Conservation (phyloP, 106 monocot species). For the Triglochin maritima region DNA sequence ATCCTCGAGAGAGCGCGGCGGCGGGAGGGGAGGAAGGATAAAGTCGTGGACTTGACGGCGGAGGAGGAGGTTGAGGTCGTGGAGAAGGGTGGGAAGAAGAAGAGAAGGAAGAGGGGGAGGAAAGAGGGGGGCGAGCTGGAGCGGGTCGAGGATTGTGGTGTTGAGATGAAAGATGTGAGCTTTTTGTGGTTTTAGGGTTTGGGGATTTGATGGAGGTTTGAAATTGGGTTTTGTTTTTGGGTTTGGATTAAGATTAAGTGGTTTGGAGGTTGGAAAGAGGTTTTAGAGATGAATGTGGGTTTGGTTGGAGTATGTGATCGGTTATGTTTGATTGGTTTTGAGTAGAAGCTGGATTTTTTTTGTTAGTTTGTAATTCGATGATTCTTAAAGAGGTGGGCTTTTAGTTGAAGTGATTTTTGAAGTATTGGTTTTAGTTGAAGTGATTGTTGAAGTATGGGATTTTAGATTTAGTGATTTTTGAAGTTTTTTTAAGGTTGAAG, state of each 20-base stretch:
- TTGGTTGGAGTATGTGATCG: background rate
- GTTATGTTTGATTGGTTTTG: no score
- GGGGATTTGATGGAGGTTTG: background rate
- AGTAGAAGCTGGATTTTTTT: no score
- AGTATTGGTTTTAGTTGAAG: no score
- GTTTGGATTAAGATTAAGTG: background rate
- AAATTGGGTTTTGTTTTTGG: no score
- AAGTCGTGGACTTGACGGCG: background rate
- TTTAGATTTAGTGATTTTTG: no score
- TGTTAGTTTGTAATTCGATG: no score
- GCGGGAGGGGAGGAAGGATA: constrained; percentile 6
- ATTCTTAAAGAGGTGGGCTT: no score
- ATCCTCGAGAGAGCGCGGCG: constrained; percentile 46
- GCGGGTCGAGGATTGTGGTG: background rate
- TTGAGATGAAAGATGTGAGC: background rate
- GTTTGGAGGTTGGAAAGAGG: background rate
- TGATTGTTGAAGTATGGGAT: no score
- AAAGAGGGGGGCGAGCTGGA: background rate
- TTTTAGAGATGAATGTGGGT: background rate
- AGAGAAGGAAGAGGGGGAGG: background rate
- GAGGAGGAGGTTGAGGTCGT: background rate
- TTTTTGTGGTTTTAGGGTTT: background rate
- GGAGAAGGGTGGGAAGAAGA: background rate
- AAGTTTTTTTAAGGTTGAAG: no score
- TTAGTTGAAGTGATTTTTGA: no score